Evolutionary conservation across 768 basidiomycete species (phyloP).

Genomic region (Boletus rex-veris): DNA sequence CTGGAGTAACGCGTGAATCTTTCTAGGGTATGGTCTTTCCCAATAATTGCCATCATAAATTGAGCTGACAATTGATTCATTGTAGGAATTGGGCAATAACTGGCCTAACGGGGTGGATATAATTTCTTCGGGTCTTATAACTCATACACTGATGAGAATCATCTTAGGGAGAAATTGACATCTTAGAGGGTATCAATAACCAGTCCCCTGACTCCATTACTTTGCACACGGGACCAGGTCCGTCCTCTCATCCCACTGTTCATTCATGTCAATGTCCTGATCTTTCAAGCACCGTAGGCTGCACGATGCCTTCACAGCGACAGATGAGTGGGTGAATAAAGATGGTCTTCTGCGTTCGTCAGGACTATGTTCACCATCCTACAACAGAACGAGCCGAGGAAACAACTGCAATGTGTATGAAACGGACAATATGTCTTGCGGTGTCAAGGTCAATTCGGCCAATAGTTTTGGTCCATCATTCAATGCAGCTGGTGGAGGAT

Average conservation of each 20-base stretch:
- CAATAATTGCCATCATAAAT: neutral
- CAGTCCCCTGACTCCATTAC: constrained; percentile 24
- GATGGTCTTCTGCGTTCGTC: neutral
- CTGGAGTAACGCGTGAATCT: neutral
- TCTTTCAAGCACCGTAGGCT: constrained; percentile 14
- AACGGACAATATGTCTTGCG: constrained; percentile 31
- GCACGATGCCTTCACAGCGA: constrained; percentile 33
- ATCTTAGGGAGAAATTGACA: constrained; percentile 32
- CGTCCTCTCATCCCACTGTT: neutral
- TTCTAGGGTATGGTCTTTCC: constrained; percentile 18
- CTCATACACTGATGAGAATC: neutral
- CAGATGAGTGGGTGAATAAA: constrained; percentile 29
- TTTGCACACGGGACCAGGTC: constrained; percentile 29
- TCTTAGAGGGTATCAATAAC: constrained; percentile 35
- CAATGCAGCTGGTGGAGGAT: constrained; percentile 36
- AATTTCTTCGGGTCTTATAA: neutral
- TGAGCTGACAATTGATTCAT: neutral
- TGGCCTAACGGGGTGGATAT: constrained; percentile 25
- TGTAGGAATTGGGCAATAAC: constrained; percentile 27
- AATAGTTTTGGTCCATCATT: constrained; percentile 35
- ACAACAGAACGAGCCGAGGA: constrained; percentile 17
- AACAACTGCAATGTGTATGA: constrained; percentile 31
- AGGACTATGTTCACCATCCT: neutral
- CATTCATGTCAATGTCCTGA: neutral
- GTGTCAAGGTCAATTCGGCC: constrained; percentile 23